These are phyloP conservation scores for Tricholoma matsutake DNA, from an alignment of 768 basidiomycete species.

Conservation along the genomic window DNA sequence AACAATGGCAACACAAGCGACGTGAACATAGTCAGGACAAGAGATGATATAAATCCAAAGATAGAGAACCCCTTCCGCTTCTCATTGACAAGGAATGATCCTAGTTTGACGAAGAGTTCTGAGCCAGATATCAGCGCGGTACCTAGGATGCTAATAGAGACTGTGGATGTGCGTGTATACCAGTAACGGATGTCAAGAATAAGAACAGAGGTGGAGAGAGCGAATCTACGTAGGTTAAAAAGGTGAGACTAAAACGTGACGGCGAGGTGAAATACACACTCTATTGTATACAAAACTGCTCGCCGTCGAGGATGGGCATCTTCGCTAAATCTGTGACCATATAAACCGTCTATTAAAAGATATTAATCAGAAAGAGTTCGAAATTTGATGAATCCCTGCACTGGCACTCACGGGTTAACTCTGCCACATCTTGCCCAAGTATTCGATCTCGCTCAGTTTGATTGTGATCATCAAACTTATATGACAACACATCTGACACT, in stretches of 20 bases:
- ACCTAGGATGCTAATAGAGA: constrained; percentile 27
- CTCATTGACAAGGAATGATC: constrained; percentile 1
- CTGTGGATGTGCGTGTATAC: constrained; percentile 31
- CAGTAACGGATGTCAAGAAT: constrained; percentile 28
- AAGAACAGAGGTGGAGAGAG: constrained; percentile 5
- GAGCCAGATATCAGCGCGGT: constrained; percentile 17
- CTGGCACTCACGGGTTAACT: constrained; percentile 23
- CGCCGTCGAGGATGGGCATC: constrained; percentile 31
- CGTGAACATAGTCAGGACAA: background rate
- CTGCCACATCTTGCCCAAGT: constrained; percentile 19
- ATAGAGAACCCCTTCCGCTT: background rate
- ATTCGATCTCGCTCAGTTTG: constrained; percentile 19
- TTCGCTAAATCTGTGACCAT: constrained; percentile 25
- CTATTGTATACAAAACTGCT: constrained; percentile 6
- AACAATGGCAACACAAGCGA: constrained; percentile 15
- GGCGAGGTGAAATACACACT: constrained; percentile 15
- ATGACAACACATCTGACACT: constrained; percentile 13
- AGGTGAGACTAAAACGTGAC: background rate
- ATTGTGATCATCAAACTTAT: constrained; percentile 9
- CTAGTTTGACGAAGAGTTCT: constrained; percentile 7
- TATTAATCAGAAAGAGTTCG: background rate
- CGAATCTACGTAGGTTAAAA: constrained; percentile 6
- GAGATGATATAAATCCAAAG: constrained; percentile 5
- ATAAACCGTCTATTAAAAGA: constrained; percentile 20
- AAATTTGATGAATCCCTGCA: background rate